phyloP scores from a whole-genome alignment of 2,329 filamentous ascomycete genomes.

The Sclerotinia subarctica region DNA sequence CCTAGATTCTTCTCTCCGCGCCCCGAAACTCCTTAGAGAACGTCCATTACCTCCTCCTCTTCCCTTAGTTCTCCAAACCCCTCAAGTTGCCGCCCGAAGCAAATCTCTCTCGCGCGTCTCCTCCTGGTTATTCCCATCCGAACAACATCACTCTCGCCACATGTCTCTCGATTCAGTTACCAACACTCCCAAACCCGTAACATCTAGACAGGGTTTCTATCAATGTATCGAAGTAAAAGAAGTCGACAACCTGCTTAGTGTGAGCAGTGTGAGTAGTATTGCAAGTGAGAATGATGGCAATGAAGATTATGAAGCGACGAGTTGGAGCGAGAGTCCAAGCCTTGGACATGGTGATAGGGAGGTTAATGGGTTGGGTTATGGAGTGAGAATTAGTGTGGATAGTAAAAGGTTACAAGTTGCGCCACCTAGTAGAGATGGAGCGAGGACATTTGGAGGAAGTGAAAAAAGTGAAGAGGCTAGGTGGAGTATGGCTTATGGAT shows the following conservation, averaged over 20 bases:
- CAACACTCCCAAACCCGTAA: constrained; percentile 53
- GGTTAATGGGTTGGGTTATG: neutral
- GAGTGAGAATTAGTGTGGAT: neutral
- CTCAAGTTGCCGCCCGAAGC: constrained; percentile 58
- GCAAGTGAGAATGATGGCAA: constrained; percentile 7
- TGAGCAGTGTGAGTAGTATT: neutral
- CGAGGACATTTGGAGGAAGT: constrained; percentile 35
- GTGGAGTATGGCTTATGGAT: constrained; percentile 30
- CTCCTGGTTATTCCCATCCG: constrained; percentile 51
- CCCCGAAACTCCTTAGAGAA: constrained; percentile 21
- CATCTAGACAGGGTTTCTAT: constrained; percentile 55
- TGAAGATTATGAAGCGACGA: constrained; percentile 16
- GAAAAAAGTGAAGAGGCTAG: constrained; percentile 41
- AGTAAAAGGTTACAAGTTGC: constrained; percentile 9
- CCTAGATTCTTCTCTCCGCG: constrained; percentile 7
- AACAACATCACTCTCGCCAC: constrained; percentile 39
- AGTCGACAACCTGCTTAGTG: neutral
- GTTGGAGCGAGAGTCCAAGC: constrained; percentile 19
- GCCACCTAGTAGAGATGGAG: neutral
- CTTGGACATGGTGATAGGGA: neutral
- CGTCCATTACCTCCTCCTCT: constrained; percentile 48
- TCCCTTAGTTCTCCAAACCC: constrained; percentile 51
- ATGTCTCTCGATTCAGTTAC: constrained; percentile 51
- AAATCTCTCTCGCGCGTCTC: constrained; percentile 64
- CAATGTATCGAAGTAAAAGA: constrained; percentile 46